These are phyloP conservation scores for Gossypium davidsonii DNA, from an alignment of 441 rosid genomes.

Conservation along the genomic window DNA sequence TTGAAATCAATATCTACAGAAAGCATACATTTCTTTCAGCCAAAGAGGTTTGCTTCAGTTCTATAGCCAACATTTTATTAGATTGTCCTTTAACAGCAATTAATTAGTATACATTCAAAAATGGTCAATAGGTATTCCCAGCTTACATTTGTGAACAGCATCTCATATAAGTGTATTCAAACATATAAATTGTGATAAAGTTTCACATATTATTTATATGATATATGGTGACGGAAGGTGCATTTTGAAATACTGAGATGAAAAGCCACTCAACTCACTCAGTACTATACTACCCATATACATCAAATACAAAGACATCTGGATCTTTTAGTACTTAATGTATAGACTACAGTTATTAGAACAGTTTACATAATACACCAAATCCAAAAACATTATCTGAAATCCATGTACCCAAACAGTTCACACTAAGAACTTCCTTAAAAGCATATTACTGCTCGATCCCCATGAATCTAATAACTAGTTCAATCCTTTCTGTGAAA, in stretches of 20 bases:
- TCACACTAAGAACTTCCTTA: too few relatives aligned
- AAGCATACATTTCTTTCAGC: not conserved
- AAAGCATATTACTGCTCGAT: too few relatives aligned
- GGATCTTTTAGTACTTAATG: too few relatives aligned
- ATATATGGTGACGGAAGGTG: not conserved
- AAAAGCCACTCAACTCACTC: not conserved
- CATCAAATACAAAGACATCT: too few relatives aligned
- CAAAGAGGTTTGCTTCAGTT: not conserved
- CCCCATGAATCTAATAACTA: too few relatives aligned
- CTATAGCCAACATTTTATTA: not conserved
- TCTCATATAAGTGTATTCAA: not conserved
- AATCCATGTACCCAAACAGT: too few relatives aligned
- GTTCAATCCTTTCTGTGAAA: too few relatives aligned
- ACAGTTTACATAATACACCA: too few relatives aligned
- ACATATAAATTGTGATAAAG: not conserved
- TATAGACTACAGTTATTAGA: too few relatives aligned
- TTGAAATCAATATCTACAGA: not conserved
- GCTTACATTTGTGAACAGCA: not conserved
- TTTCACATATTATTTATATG: not conserved
- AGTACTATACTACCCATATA: not conserved
- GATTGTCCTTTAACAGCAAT: not conserved
- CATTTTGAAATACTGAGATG: not conserved
- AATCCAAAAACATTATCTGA: too few relatives aligned
- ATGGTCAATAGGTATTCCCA: not conserved
- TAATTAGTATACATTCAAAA: not conserved